phyloP scores from a whole-genome alignment of 2,329 filamentous ascomycete genomes.

The Tolypocladium capitatum region DNA sequence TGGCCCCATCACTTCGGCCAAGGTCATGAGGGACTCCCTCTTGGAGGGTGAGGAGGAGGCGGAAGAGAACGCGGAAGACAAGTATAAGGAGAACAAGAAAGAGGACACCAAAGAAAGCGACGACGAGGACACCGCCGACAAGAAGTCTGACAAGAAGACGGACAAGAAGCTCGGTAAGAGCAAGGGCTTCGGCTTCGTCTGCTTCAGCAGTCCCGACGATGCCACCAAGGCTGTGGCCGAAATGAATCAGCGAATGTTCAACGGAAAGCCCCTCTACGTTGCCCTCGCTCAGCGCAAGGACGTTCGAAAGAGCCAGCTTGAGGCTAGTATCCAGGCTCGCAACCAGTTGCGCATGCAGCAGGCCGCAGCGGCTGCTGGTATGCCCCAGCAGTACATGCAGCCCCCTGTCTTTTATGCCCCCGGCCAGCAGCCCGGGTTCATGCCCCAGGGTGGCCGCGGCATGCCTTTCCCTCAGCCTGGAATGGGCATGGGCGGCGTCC shows the following conservation, averaged over 20 bases:
- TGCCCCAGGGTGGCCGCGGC: constrained; percentile 50
- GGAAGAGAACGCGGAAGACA: constrained; percentile 34
- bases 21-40: constrained; percentile 88
- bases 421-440: constrained; percentile 61
- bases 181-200: constrained; percentile 99
- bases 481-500: constrained; percentile 57
- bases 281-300: constrained; percentile 98
- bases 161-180: constrained; percentile 80
- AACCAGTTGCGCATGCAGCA: constrained; percentile 99
- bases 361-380: constrained; percentile 77
- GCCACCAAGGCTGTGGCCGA: constrained; percentile 98
- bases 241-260: constrained; percentile 99
- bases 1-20: constrained; percentile 93
- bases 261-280: constrained; percentile 93
- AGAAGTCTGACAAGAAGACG: constrained; percentile 44
- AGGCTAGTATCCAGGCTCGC: constrained; percentile 97
- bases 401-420: constrained; percentile 86
- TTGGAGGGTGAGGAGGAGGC: constrained; percentile 42
- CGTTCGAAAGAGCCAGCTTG: constrained; percentile 97
- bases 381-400: constrained; percentile 80
- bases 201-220: constrained; percentile 98
- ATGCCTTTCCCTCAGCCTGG: constrained; percentile 53
- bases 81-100: constrained; percentile 31
- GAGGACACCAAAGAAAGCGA: constrained; percentile 31
- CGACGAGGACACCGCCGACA: constrained; percentile 32